phyloP scores from a whole-genome alignment of 305 asterid species.

The Solanum chacoense region DNA sequence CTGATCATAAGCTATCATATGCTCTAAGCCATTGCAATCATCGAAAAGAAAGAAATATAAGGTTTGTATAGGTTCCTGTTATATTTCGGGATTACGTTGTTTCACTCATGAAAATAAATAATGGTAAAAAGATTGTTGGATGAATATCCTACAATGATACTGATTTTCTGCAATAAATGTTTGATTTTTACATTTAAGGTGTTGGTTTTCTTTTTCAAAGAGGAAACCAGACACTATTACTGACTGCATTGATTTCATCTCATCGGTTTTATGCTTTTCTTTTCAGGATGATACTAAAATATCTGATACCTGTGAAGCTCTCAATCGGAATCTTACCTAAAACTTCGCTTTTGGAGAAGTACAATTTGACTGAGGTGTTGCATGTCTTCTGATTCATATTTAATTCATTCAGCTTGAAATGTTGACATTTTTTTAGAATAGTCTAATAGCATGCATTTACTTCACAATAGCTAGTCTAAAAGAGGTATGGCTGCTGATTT shows the following conservation, averaged over 20 bases:
- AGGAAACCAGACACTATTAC: neutral
- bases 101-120: neutral
- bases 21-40: slow-evolving; percentile 64
- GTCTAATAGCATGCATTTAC: neutral
- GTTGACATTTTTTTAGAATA: neutral
- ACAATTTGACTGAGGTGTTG: slow-evolving; percentile 74
- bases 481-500: neutral
- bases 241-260: neutral
- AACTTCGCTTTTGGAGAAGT: slow-evolving; percentile 53
- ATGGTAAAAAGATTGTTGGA: neutral
- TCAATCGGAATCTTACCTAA: slow-evolving; percentile 81
- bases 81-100: neutral
- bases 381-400: neutral
- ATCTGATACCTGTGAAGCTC: slow-evolving; percentile 89
- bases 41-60: slow-evolving; percentile 63
- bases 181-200: neutral
- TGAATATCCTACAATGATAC: neutral
- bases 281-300: slow-evolving; percentile 82
- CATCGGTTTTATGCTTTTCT: neutral
- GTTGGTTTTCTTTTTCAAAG: neutral
- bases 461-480: neutral
- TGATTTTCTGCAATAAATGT: neutral
- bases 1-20: slow-evolving; percentile 82
- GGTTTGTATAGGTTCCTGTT: slow-evolving; percentile 27
- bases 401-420: neutral